A percentile compares a stretch with the other conserved stretches of the same genome.
Conservation (phyloP, 352 stramenopile genomes). For the Phytopythium litorale region DNA sequence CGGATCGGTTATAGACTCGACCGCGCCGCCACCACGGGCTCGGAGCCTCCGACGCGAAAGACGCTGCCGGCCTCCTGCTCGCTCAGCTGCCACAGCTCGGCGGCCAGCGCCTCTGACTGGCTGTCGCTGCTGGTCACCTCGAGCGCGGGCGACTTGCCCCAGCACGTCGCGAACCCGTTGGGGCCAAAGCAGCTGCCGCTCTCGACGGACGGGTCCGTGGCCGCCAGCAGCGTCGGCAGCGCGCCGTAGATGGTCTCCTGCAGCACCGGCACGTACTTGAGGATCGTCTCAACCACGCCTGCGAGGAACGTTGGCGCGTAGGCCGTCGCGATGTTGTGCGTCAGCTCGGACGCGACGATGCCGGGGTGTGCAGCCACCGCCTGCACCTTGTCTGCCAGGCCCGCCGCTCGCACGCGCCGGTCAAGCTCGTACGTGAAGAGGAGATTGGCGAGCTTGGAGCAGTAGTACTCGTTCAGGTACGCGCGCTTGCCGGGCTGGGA, state of each 20-base stretch:
- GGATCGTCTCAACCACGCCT: slow-evolving; percentile 23
- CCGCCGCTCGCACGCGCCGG: slow-evolving; percentile 20
- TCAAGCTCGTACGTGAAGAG: slow-evolving; percentile 47
- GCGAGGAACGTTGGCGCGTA: slow-evolving; percentile 21
- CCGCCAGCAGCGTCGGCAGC: slow-evolving; percentile 27
- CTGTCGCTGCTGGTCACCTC: slow-evolving; percentile 26
- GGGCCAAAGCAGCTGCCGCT: slow-evolving; percentile 23
- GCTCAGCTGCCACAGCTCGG: slow-evolving; percentile 31
- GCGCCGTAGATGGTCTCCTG: slow-evolving; percentile 26
- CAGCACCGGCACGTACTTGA: slow-evolving; percentile 25
- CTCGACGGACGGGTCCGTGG: slow-evolving; percentile 18
- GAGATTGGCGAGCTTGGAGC: slow-evolving; percentile 41
- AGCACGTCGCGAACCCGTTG: slow-evolving; percentile 23
- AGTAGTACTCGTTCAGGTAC: slow-evolving; percentile 44
- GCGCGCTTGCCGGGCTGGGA: slow-evolving; percentile 21
- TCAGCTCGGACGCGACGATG: slow-evolving; percentile 25
- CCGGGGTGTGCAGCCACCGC: slow-evolving; percentile 29
- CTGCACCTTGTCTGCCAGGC: slow-evolving; percentile 20
- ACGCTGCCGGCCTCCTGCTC: neutral
- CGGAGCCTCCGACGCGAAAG: neutral
- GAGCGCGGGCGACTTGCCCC: slow-evolving; percentile 20
- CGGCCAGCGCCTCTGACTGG: slow-evolving; percentile 21
- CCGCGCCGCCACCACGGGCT: neutral
- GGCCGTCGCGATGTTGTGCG: slow-evolving; percentile 18
- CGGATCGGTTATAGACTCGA: neutral